Percentiles rank a stretch among this genome's conserved stretches.
Conservation (phyloP, 1,284 basidiomycete genomes). For the Caloboletus inedulis region DNA sequence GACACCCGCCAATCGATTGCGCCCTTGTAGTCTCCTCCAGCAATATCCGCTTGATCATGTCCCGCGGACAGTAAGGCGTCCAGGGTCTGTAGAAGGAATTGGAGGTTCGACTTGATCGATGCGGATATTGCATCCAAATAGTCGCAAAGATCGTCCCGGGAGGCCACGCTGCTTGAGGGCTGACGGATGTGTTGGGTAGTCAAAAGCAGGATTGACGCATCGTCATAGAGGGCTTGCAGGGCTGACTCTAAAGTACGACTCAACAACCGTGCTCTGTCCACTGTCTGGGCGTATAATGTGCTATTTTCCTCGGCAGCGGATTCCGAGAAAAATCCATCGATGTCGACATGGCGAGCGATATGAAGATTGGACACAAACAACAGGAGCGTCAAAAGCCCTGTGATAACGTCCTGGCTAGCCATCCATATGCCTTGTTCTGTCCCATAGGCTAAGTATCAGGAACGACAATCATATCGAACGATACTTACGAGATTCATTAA, state of each 20-base stretch:
- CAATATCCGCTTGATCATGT: conserved; percentile 63
- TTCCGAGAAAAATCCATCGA: conserved; percentile 65
- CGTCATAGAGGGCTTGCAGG: conserved; percentile 70
- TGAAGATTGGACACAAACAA: conserved; percentile 63
- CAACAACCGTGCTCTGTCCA: conserved; percentile 62
- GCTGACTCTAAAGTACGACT: conserved; percentile 65
- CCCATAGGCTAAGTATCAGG: conserved; percentile 9
- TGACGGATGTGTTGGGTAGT: conserved; percentile 52
- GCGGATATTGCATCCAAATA: conserved; percentile 47
- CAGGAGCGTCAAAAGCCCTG: conserved; percentile 55
- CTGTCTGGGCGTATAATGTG: conserved; percentile 56
- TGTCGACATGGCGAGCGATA: conserved; percentile 71
- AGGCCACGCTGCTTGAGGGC: conserved; percentile 33
- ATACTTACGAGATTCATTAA: conserved; percentile 42
- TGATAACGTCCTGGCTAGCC: conserved; percentile 47
- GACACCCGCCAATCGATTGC: conserved; percentile 74
- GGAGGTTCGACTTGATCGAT: conserved; percentile 53
- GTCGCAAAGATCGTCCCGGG: conserved; percentile 39
- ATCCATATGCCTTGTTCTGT: conserved; percentile 30
- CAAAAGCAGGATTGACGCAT: conserved; percentile 55
- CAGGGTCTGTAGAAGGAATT: conserved; percentile 54
- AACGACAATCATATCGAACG: background rate
- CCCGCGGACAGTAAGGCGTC: conserved; percentile 62
- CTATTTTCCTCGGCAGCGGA: conserved; percentile 38
- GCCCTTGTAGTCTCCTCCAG: conserved; percentile 63